A percentile compares a stretch with the other conserved stretches of the same genome.
These are phyloP conservation scores for Colletotrichum destructivum DNA, from an alignment of 2,329 filamentous ascomycete genomes.

Conservation along the genomic window DNA sequence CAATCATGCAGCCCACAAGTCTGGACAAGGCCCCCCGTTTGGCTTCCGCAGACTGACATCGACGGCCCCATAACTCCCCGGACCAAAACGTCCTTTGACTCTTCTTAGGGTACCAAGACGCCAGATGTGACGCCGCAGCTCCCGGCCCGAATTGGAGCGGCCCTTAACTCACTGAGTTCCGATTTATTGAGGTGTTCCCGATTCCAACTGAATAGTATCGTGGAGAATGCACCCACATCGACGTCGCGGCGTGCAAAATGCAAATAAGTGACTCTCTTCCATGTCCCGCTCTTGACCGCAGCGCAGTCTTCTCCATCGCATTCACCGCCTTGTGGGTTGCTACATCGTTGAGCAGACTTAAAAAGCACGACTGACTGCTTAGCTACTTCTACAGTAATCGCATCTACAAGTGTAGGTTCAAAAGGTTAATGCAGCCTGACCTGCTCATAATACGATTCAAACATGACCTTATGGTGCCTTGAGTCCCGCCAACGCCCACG, in stretches of 20 bases:
- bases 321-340: background rate
- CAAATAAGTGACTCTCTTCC: background rate
- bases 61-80: conserved; percentile 30
- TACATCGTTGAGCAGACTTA: background rate
- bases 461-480: too few species aligned
- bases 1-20: conserved; percentile 41
- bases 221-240: background rate
- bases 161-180: background rate
- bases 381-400: background rate
- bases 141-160: conserved; percentile 21
- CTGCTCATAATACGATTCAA: too few species aligned
- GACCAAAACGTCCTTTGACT: conserved; percentile 39
- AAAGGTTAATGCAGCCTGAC: background rate
- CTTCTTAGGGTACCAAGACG: background rate
- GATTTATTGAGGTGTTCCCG: background rate
- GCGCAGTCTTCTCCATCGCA: background rate
- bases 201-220: background rate
- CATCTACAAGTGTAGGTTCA: too few species aligned
- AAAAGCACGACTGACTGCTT: background rate
- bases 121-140: background rate
- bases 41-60: conserved; percentile 32
- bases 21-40: conserved; percentile 20
- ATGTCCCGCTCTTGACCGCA: background rate
- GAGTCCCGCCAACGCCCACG: background rate
- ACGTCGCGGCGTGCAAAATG: background rate